These are phyloP conservation scores for Oidiodendron maius DNA, from an alignment of 495 filamentous ascomycete species.

Conservation along the genomic window DNA sequence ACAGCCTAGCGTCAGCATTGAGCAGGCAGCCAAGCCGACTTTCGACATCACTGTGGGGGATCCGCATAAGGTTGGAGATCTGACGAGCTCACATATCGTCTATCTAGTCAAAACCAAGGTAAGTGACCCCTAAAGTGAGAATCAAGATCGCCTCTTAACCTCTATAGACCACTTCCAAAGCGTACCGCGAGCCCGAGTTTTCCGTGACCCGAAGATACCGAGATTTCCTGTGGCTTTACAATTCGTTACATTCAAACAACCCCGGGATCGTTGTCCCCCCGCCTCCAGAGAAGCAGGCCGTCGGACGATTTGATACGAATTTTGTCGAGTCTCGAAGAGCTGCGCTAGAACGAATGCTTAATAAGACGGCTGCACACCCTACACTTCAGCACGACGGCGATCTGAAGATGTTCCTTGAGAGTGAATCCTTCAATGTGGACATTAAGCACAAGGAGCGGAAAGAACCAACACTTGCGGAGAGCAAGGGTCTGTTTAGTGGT, in stretches of 20 bases:
- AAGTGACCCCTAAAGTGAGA: constrained; percentile 17
- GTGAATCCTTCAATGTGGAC: constrained; percentile 89
- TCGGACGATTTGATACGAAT: constrained; percentile 92
- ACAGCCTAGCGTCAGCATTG: constrained; percentile 78
- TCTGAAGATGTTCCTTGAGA: constrained; percentile 93
- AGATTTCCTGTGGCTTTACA: constrained; percentile 97
- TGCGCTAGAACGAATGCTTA: constrained; percentile 92
- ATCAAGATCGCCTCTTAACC: constrained; percentile 7
- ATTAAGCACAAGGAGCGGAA: constrained; percentile 96
- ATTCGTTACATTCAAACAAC: constrained; percentile 84
- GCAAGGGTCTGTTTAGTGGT: constrained; percentile 85
- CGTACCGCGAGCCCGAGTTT: constrained; percentile 86
- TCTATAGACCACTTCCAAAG: constrained; percentile 83
- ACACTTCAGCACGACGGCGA: constrained; percentile 90
- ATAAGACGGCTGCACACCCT: constrained; percentile 86
- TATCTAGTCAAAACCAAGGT: constrained; percentile 95
- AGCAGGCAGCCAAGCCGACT: constrained; percentile 82
- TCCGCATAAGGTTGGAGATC: constrained; percentile 94
- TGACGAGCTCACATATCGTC: constrained; percentile 95
- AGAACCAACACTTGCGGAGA: constrained; percentile 79
- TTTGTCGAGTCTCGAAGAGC: constrained; percentile 90
- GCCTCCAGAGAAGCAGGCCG: constrained; percentile 95
- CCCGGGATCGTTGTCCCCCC: constrained; percentile 94
- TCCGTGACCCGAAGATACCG: constrained; percentile 88
- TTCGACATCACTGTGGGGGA: constrained; percentile 94